phyloP scores from a whole-genome alignment of 2,329 filamentous ascomycete species.

The Alternaria novae-zelandiae region DNA sequence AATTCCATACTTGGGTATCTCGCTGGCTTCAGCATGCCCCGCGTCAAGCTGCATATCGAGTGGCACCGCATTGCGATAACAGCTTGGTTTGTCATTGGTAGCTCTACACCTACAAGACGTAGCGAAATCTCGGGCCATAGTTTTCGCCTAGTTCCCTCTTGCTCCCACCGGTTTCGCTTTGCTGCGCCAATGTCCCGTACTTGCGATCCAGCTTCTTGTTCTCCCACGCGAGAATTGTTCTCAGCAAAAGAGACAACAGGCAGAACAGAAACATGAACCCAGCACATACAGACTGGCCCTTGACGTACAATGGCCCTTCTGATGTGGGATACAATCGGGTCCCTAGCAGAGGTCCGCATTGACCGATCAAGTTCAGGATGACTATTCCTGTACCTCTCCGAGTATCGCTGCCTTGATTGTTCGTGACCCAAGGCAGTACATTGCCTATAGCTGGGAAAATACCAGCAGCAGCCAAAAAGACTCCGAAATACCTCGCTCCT shows the following conservation, averaged over 20 bases:
- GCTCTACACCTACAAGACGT: slow-evolving; percentile 42
- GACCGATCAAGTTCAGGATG: slow-evolving; percentile 71
- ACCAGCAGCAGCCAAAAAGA: slow-evolving; percentile 64
- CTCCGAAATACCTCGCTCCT: slow-evolving; percentile 58
- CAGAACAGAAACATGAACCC: slow-evolving; percentile 49
- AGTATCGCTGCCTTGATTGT: slow-evolving; percentile 73
- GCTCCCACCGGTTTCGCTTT: slow-evolving; percentile 25
- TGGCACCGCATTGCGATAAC: not conserved
- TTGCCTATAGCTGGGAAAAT: slow-evolving; percentile 74
- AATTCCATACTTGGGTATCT: not conserved
- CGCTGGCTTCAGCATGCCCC: not conserved
- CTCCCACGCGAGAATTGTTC: slow-evolving; percentile 45
- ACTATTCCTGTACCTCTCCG: slow-evolving; percentile 71
- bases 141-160: slow-evolving; percentile 37
- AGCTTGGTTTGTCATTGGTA: not conserved
- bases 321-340: slow-evolving; percentile 43
- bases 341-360: slow-evolving; percentile 48
- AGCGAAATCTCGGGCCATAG: slow-evolving; percentile 42
- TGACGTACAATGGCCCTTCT: slow-evolving; percentile 44
- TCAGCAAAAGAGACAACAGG: slow-evolving; percentile 35
- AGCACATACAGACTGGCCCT: slow-evolving; percentile 46
- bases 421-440: slow-evolving; percentile 72
- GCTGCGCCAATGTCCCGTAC: slow-evolving; percentile 39
- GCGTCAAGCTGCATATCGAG: not conserved
- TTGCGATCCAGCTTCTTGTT: slow-evolving; percentile 45